Base-by-base conservation (phyloP, 352 stramenopile genomes). In the Pythium vanterpoolii region DNA sequence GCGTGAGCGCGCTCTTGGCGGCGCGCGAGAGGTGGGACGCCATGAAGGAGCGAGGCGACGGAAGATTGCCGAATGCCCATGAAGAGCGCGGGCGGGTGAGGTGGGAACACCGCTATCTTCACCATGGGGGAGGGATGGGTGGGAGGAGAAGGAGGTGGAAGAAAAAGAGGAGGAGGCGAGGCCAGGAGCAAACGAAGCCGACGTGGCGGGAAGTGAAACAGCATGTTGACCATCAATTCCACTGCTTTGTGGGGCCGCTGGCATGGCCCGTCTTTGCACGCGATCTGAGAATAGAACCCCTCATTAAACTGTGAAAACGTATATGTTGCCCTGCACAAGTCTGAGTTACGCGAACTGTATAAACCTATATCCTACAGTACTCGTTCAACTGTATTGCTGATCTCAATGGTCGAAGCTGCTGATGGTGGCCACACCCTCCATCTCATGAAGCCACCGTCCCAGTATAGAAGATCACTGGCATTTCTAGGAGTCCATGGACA, bases 1-100 rank as follows among this genome's bases (percentile, higher is more conserved):
- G 24, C 55, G 62, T 64, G 39, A 64, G n/a, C 21, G 56, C 62
- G 44, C 42, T 53, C 26, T 69, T 69, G 44, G 46, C 23, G 0
- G 34, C 50, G 50, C 33, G 50, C 34, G 36, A 21, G 38, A 66
- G 6, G 45, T 44, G 24, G 34, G 43, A 19, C 42, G 51, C 30
- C 50, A 60, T 60, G 34, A 24, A 5, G 38, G 1, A 0, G 24
- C 34, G 31, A 13, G 26, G 23, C 40, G 40, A 21, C 9, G 31
- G 48, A 18, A 44, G 23, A 18, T 56, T 44, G 48, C 23, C 48
- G 48, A 56, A 44, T 56, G 48, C 34, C 14, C n/a, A n/a, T n/a
- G 34, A 5, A 3, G 1, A 18, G 5, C 14, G 34, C 34, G 19
- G 34, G 13, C 10, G 34, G 19, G 34, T 21, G 5, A 13, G 19